A percentile compares a stretch with the other conserved stretches of the same genome.
These are phyloP conservation scores for Talaromyces funiculosus DNA, from an alignment of 2,329 filamentous ascomycete species.

Conservation along the genomic window DNA sequence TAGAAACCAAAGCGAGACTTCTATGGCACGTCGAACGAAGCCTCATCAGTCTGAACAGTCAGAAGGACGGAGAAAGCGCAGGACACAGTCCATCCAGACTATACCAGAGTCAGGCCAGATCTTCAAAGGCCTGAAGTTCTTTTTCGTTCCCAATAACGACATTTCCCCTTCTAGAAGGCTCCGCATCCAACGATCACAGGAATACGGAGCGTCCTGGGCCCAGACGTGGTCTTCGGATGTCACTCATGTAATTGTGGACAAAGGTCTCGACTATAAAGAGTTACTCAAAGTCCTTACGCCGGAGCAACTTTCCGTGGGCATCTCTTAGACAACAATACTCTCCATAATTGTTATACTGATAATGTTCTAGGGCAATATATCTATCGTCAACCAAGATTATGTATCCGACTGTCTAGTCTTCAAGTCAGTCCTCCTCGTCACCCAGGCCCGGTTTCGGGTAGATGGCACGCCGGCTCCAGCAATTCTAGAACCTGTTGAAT, in stretches of 20 bases:
- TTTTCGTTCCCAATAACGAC: constrained; percentile 78
- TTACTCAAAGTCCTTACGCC: constrained; percentile 54
- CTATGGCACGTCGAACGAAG: constrained; percentile 1
- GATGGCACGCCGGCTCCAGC: constrained; percentile 16
- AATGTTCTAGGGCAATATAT: constrained; percentile 24
- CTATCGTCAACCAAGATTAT: constrained; percentile 64
- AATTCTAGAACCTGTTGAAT: background rate
- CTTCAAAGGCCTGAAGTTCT: constrained; percentile 59
- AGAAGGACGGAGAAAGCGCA: constrained; percentile 17
- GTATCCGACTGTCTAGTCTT: constrained; percentile 63
- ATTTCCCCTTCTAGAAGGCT: constrained; percentile 60
- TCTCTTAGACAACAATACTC: background rate
- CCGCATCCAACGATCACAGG: constrained; percentile 68
- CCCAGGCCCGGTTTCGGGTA: constrained; percentile 48
- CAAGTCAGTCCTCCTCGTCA: constrained; percentile 53
- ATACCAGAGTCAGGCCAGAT: constrained; percentile 52
- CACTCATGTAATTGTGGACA: constrained; percentile 78
- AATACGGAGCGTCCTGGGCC: constrained; percentile 70
- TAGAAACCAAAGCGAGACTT: background rate
- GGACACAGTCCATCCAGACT: constrained; percentile 37
- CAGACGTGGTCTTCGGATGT: constrained; percentile 51
- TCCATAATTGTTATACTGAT: constrained; percentile 10
- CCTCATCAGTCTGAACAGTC: background rate
- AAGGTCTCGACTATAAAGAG: constrained; percentile 57
- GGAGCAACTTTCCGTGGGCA: constrained; percentile 44